Base-by-base conservation (phyloP, 352 stramenopile genomes). In the Phytophthora aleatoria region DNA sequence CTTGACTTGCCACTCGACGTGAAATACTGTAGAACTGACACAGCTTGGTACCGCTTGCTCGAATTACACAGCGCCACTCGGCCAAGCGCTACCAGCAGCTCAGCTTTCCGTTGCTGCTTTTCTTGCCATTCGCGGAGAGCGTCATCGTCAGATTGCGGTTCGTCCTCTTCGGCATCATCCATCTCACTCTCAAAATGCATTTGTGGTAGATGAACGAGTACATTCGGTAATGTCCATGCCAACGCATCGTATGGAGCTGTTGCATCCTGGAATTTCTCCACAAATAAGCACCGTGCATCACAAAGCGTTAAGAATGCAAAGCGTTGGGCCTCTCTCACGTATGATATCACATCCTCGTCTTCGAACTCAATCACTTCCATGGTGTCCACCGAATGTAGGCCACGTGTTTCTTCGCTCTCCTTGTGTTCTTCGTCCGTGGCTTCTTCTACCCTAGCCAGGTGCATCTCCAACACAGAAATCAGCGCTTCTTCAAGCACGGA, bases 131-230 rank as follows among this genome's bases (percentile, higher is more conserved):
- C 55, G 16, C 56, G 45, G 2, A 73, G 58, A 44, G 58, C 54
- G 54, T 67, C 44, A 20, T 80, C 61, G 59, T 77, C 58, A 70
- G 71, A 67, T 64, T 74, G 57, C 38, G 71, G 56, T 28, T 77
- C 68, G 43, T 87, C 73, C 20, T 81, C 69, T 63, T 92, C 83
- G 9, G 69, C 73, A 9, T 92, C 71, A 16, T 86, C 74, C 47
- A 72, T 94, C 48, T 88, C 80, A 50, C 77, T 87, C 55, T 95
- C 85, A 63, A 94, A 96, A 62, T 91, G 88, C 69, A 90, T 90
- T 58, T 94, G 87, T 5, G 81, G 90, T 6, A 96, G 63, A 42
- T 88, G 45, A 30, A 91, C 55, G 3, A 96, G 69, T 20, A 83
- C 69, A 55, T 87, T 89, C 5, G 87, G 84, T 13, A 94, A 71